Evolutionary conservation across 164 flowering plant genomes (phyloP), one percentile per base, ranked within the genome.

Genomic region (Hamamelis virginiana): DNA sequence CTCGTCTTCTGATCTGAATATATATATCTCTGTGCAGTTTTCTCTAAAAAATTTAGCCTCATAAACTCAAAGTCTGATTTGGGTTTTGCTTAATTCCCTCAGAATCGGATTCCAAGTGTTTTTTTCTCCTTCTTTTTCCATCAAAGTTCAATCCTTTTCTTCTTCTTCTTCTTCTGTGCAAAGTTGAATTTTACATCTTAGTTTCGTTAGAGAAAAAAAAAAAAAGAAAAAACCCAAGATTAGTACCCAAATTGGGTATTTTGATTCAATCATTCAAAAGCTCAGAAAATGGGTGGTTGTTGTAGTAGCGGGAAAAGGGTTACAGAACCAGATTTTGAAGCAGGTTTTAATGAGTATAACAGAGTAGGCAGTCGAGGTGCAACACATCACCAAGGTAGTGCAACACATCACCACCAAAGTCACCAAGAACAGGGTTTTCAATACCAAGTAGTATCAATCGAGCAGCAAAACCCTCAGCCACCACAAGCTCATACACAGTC

Each of bases 231-330:
- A 33, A 33, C 4, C 41, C 41, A 33, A 33, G 41, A 33, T 33
- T 6, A 33, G 41, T n/a, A 8, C 53, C 53, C 18, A n/a, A 50
- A 14, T 16, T 50, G 53, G 53, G 53, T 50, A 12, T 50, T 27
- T 68, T 68, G 66, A 13, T 33, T 2, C 41, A 33, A n/a, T n/a
- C n/a, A n/a, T n/a, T n/a, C n/a, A 33, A 33, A 33, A 33, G 13
- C 25, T 46, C 64, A 46, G 15, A 26, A 65, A 50, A 83, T 87
- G 91, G 91, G 91, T 76, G 75, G 77, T 51, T 79, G 81, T 69
- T 53, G 79, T 66, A 83, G 79, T 64, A 83, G 88, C 82, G 84
- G 81, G 52, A 51, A 69, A 4, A 64, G 63, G n/a, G 41, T 53
- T 52, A 1, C 74, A 28, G 59, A 60, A 65, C 52, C 69, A 63